These are phyloP conservation scores for Coniochaeta ligniaria DNA, from an alignment of 2,329 filamentous ascomycete genomes.

Conservation along the genomic window DNA sequence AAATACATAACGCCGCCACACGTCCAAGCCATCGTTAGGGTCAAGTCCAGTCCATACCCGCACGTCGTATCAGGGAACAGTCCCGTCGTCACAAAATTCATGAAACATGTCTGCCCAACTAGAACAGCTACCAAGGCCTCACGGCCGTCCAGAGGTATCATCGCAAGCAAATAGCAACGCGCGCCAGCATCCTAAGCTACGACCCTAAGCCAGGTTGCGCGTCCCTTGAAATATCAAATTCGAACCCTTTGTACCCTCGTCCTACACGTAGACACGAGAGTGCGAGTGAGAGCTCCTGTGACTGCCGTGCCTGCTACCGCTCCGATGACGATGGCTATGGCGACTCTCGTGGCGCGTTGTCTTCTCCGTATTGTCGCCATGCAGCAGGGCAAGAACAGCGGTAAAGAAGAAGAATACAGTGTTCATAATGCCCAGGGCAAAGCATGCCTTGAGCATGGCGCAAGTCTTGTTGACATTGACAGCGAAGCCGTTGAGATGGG, in stretches of 20 bases:
- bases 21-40: not conserved
- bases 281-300: constrained; percentile 41
- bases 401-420: constrained; percentile 74
- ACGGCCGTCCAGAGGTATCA: not conserved
- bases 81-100: not conserved
- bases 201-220: not conserved
- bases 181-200: not conserved
- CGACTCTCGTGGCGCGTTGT: constrained; percentile 38
- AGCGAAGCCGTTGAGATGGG: constrained; percentile 41
- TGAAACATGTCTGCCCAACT: not conserved
- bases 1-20: not conserved
- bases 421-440: constrained; percentile 88
- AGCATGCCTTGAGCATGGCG: constrained; percentile 85
- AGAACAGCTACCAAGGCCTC: not conserved
- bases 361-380: constrained; percentile 38
- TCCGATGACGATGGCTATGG: constrained; percentile 32
- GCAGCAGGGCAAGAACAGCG: constrained; percentile 58
- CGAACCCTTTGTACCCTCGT: not conserved
- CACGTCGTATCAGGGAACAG: not conserved
- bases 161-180: not conserved
- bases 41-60: not conserved
- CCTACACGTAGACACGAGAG: constrained; percentile 41
- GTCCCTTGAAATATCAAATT: not conserved
- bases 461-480: constrained; percentile 67
- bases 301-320: constrained; percentile 31